phyloP scores from a whole-genome alignment of 2,329 filamentous ascomycete genomes.

The Sarocladium brachiariae region DNA sequence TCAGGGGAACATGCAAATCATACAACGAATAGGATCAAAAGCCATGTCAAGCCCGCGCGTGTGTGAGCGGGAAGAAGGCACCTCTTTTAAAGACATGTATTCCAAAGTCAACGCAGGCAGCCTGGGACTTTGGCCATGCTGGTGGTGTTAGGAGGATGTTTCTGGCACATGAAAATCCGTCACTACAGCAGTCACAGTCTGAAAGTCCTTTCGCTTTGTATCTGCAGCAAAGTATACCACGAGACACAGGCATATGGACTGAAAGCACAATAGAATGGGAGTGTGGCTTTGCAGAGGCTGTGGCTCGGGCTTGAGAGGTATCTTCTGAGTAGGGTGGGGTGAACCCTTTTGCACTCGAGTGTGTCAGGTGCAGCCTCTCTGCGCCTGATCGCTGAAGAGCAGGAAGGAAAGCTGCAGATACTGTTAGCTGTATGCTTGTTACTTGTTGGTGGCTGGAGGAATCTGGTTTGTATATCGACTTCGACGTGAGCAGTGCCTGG shows the following conservation, averaged over 20 bases:
- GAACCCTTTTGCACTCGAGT: not conserved
- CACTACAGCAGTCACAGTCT: not conserved
- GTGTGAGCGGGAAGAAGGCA: constrained; percentile 6
- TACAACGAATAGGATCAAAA: not conserved
- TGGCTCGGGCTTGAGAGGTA: constrained; percentile 5
- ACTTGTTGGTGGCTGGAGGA: not conserved
- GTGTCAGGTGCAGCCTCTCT: not conserved
- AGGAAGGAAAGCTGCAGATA: too few relatives aligned
- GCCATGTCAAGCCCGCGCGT: not conserved
- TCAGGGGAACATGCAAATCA: constrained; percentile 4
- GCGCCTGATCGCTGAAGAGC: too few relatives aligned
- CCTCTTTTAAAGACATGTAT: constrained; percentile 7
- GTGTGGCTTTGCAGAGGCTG: constrained; percentile 7
- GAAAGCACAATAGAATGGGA: not conserved
- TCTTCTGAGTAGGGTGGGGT: not conserved
- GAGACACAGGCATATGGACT: not conserved
- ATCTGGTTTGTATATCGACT: not conserved
- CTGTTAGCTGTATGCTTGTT: too few relatives aligned
- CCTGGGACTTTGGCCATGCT: not conserved
- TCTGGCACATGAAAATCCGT: not conserved
- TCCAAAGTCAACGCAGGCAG: not conserved
- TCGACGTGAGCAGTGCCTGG: not conserved
- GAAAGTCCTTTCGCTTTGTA: not conserved
- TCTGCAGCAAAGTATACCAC: not conserved
- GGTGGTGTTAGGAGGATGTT: not conserved